phyloP scores from a whole-genome alignment of 805 yeast genomes.

The Candida boidinii region DNA sequence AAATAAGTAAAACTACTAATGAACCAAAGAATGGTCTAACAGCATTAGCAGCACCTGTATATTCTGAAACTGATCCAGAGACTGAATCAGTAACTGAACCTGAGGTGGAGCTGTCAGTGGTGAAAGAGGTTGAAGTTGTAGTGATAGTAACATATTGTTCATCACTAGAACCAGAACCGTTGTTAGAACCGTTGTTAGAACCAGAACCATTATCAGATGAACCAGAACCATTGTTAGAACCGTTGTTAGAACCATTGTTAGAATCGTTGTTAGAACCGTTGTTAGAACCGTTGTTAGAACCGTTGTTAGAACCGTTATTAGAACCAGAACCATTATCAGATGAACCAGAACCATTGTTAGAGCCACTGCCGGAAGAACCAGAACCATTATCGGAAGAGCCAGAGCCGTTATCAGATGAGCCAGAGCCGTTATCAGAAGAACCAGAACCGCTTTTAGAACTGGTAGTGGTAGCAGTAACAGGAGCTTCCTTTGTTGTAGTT shows the following conservation, averaged over 20 bases:
- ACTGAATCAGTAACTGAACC: neutral
- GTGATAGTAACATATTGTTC: neutral
- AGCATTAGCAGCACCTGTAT: slow-evolving; percentile 1
- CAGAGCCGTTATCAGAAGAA: neutral
- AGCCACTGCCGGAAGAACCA: neutral
- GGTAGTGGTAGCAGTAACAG: neutral
- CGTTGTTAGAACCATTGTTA: too few species aligned
- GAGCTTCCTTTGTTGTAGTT: too few species aligned
- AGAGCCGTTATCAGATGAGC: neutral
- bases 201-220: neutral
- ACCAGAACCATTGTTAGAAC: neutral
- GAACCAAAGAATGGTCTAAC: too few species aligned
- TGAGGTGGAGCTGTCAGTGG: neutral
- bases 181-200: neutral
- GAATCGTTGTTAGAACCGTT: neutral
- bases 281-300: too few species aligned
- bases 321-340: neutral
- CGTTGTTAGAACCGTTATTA: neutral
- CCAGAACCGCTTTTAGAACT: neutral
- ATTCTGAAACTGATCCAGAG: neutral
- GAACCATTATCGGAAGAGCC: neutral
- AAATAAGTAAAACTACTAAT: too few species aligned
- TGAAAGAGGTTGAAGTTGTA: neutral
- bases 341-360: neutral
- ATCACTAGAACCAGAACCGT: neutral